Evolutionary conservation across 495 filamentous ascomycete genomes (phyloP), one percentile per base, ranked within the genome.

Genomic region (Trichoderma reesei): DNA sequence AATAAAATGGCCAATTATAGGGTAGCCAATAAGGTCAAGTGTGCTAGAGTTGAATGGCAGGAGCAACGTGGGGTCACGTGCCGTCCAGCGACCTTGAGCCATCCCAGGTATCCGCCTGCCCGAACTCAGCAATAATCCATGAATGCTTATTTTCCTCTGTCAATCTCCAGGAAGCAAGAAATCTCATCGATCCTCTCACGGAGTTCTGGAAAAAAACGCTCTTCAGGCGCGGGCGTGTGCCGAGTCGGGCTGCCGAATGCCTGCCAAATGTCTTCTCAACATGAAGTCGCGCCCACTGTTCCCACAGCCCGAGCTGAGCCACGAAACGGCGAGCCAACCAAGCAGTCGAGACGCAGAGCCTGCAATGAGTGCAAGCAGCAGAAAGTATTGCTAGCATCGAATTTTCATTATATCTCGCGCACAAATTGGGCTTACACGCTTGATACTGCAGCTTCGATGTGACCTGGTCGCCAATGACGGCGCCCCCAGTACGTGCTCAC

Each of bases 341-440:
- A 36, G 26, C 51, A 56, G 51, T 20, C 51, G 51, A 56, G 51
- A n/a, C 51, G 51, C 51, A 56, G 51, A 34, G 51, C 51, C 18
- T 56, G 51, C 20, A 56, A 56, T 14, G 51, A 56, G 51, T 56
- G 51, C 31, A 56, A 56, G 26, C 51, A 56, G 31, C 51, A 56
- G 34, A 56, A 56, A n/a, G 51, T 56, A 56, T 14, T 31, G n/a
- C 18, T 18, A 44, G 10, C 13, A 44, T 16, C 1, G 3, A 4
- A 44, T 44, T 1, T 0, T 44, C 41, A 44, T 44, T 44, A 26
- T 26, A 26, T 26, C 26, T 26, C 26, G 26, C 26, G 26, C 1
- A 26, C 26, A 26, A 26, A 26, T 1, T 26, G 8, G 10, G 51
- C 51, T 56, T 33, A 7, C 26, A 56, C 5, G 10, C 18, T 31